A percentile compares a stretch with the other conserved stretches of the same genome.
These are phyloP conservation scores for Castanea mollissima DNA, from an alignment of 306 rosid species.

Conservation along the genomic window DNA sequence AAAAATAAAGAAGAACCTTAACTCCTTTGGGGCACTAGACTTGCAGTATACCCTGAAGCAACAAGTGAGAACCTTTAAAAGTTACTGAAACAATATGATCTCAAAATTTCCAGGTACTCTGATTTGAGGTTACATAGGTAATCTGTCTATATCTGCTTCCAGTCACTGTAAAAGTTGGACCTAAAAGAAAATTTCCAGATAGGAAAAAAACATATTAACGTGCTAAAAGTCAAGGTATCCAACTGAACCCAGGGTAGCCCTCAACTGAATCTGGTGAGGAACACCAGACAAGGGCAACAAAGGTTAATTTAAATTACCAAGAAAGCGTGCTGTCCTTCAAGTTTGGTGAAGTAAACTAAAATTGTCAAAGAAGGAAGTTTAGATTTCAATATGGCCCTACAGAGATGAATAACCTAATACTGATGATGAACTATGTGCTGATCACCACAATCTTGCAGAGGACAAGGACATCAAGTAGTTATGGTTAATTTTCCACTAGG, in stretches of 20 bases:
- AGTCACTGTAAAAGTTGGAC: not conserved
- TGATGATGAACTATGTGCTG: not conserved
- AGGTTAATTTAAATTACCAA: not conserved
- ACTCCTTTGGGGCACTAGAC: too few species aligned
- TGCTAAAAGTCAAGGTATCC: not conserved
- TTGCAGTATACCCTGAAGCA: too few species aligned
- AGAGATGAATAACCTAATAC: not conserved
- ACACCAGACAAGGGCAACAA: not conserved
- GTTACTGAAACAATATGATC: too few species aligned
- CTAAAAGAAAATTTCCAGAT: not conserved
- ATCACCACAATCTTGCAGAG: not conserved
- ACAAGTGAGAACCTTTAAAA: too few species aligned
- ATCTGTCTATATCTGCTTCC: not conserved
- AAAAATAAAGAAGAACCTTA: too few species aligned
- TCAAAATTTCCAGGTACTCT: too few species aligned
- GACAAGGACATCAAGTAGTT: not conserved
- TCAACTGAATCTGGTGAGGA: slow-evolving; percentile 1
- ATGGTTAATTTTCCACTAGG: not conserved
- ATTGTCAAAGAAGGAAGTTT: not conserved
- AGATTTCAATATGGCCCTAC: not conserved
- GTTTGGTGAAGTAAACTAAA: not conserved
- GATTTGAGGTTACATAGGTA: not conserved
- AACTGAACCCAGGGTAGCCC: not conserved
- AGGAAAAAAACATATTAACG: not conserved
- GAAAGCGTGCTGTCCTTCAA: not conserved